Conservation (phyloP, 1,284 basidiomycete genomes). For the Austroboletus niveus region DNA sequence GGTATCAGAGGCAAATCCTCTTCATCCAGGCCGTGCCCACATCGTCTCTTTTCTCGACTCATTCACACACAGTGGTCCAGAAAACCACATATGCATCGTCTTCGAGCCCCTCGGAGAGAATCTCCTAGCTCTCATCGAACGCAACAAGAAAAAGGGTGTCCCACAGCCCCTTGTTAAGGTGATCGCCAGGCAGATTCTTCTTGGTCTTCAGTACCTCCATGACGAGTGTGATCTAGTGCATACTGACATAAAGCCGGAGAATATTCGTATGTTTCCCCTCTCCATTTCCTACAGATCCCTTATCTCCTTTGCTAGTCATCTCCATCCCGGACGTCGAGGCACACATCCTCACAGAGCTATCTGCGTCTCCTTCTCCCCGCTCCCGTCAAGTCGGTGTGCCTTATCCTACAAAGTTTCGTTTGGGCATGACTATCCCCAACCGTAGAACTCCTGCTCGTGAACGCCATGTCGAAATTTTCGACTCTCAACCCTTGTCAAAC, state of each 20-base stretch:
- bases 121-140: slow-evolving; percentile 79
- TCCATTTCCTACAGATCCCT: slow-evolving; percentile 21
- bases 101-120: slow-evolving; percentile 92
- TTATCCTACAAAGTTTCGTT: slow-evolving; percentile 50
- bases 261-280: slow-evolving; percentile 54
- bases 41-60: slow-evolving; percentile 88
- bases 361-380: slow-evolving; percentile 61
- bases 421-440: slow-evolving; percentile 58
- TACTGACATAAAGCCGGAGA: slow-evolving; percentile 91
- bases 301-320: slow-evolving; percentile 50
- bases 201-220: slow-evolving; percentile 89
- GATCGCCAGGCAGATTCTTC: slow-evolving; percentile 80
- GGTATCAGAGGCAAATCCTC: slow-evolving; percentile 70
- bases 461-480: slow-evolving; percentile 72
- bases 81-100: slow-evolving; percentile 86
- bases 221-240: slow-evolving; percentile 87
- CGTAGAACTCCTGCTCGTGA: slow-evolving; percentile 44
- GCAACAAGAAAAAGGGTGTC: slow-evolving; percentile 85
- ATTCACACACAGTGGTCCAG: slow-evolving; percentile 66
- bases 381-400: slow-evolving; percentile 72
- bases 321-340: slow-evolving; percentile 72
- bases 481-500: slow-evolving; percentile 70
- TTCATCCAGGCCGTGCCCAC: slow-evolving; percentile 65
- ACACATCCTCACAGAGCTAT: slow-evolving; percentile 67
- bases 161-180: slow-evolving; percentile 78